Evolutionary conservation across 2,329 filamentous ascomycete genomes (phyloP).

Genomic region (Tothia fuscella): DNA sequence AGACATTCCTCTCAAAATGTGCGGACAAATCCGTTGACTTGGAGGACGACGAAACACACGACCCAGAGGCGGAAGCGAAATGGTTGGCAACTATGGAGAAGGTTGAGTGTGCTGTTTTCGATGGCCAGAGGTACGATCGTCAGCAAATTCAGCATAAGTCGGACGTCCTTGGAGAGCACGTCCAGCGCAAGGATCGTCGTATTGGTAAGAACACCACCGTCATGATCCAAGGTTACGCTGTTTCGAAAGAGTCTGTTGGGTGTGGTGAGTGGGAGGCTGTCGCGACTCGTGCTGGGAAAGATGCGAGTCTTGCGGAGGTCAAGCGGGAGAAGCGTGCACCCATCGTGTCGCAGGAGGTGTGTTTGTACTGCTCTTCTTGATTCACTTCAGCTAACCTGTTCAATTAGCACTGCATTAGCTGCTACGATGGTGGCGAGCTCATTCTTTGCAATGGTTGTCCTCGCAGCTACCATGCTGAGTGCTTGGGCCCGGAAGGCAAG

Average conservation of each 20-base stretch:
- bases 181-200: slow-evolving; percentile 37
- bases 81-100: slow-evolving; percentile 47
- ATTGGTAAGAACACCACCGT: slow-evolving; percentile 46
- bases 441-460: slow-evolving; percentile 41
- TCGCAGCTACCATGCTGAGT: slow-evolving; percentile 40
- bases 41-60: slow-evolving; percentile 23
- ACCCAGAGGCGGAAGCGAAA: slow-evolving; percentile 39
- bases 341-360: slow-evolving; percentile 18
- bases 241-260: slow-evolving; percentile 43
- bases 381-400: slow-evolving; percentile 29
- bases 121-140: slow-evolving; percentile 41
- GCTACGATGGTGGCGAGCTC: slow-evolving; percentile 37
- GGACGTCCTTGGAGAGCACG: slow-evolving; percentile 25
- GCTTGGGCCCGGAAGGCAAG: slow-evolving; percentile 31
- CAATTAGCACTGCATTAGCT: slow-evolving; percentile 37
- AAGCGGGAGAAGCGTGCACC: slow-evolving; percentile 36
- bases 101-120: slow-evolving; percentile 45
- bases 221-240: slow-evolving; percentile 42
- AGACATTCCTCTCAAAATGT: slow-evolving; percentile 41
- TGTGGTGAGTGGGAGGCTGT: slow-evolving; percentile 46
- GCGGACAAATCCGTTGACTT: slow-evolving; percentile 34
- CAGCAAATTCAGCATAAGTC: slow-evolving; percentile 20
- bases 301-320: slow-evolving; percentile 38
- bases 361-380: neutral
- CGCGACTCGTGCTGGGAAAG: slow-evolving; percentile 44